phyloP scores from a whole-genome alignment of 352 stramenopile genomes.

The Pythium phragmitis region DNA sequence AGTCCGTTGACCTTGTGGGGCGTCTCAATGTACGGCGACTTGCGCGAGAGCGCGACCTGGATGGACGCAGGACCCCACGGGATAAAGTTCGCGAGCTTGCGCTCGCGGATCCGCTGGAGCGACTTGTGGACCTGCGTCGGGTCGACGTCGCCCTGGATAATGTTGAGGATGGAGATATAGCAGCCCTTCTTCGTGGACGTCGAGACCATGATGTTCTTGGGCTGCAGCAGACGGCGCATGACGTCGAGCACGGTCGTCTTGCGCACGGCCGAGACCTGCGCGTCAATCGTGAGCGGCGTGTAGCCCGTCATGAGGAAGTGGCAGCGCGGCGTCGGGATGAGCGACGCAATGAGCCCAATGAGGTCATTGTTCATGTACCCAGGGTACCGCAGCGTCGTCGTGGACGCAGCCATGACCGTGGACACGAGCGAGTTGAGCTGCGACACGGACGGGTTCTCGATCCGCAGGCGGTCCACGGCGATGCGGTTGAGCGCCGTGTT shows the following conservation, averaged over 20 bases:
- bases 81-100: slow-evolving; percentile 97
- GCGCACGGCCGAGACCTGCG: slow-evolving; percentile 89
- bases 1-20: slow-evolving; percentile 97
- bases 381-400: slow-evolving; percentile 96
- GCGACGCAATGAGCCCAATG: slow-evolving; percentile 96
- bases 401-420: slow-evolving; percentile 99
- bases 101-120: slow-evolving; percentile 97
- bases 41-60: slow-evolving; percentile 97
- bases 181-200: slow-evolving; percentile 94
- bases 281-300: slow-evolving; percentile 96
- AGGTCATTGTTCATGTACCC: slow-evolving; percentile 99
- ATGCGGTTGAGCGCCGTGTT: slow-evolving; percentile 99
- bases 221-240: slow-evolving; percentile 94
- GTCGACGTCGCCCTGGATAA: slow-evolving; percentile 99
- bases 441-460: slow-evolving; percentile 96
- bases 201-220: slow-evolving; percentile 99
- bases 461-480: slow-evolving; percentile 92
- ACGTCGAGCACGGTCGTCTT: slow-evolving; percentile 99
- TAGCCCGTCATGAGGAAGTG: slow-evolving; percentile 99
- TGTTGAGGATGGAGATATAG: slow-evolving; percentile 99
- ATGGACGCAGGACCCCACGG: slow-evolving; percentile 98
- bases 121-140: slow-evolving; percentile 98
- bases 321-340: slow-evolving; percentile 98
- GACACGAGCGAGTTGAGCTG: slow-evolving; percentile 98
- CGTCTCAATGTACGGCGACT: slow-evolving; percentile 97